Percentiles rank a stretch among this genome's conserved stretches.
These are phyloP conservation scores for Puccinia hordei DNA, from an alignment of 1,284 basidiomycete genomes.

Conservation along the genomic window DNA sequence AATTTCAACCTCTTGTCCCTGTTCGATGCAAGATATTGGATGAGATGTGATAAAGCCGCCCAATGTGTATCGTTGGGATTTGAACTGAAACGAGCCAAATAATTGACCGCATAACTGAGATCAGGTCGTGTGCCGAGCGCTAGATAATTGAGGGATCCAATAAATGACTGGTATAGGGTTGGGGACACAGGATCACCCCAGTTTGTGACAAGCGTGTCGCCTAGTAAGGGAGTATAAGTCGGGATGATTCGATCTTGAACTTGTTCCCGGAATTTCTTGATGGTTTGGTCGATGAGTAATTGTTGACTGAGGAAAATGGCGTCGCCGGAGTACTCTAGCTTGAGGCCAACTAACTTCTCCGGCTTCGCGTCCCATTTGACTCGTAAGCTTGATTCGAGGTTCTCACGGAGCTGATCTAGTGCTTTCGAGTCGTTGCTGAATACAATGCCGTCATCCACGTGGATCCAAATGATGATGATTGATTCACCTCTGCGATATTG, in stretches of 20 bases:
- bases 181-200: not conserved
- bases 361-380: not conserved
- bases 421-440: not conserved
- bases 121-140: no score
- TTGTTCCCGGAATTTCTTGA: not conserved
- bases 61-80: not conserved
- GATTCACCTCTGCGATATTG: not conserved
- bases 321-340: not conserved
- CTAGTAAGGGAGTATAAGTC: no score
- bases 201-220: not conserved
- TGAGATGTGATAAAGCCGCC: not conserved
- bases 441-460: constrained; percentile 16
- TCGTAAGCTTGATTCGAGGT: not conserved
- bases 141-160: no score
- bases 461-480: constrained; percentile 1
- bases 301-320: not conserved
- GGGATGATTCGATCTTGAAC: not conserved
- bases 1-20: not conserved
- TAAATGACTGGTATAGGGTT: no score
- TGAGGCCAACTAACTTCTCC: not conserved
- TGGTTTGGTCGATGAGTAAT: not conserved
- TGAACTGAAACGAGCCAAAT: not conserved
- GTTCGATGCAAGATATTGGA: not conserved
- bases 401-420: not conserved
- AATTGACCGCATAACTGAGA: not conserved